Conservation (phyloP, 176 grass and related monocot genomes). For the Avena atlantica region DNA sequence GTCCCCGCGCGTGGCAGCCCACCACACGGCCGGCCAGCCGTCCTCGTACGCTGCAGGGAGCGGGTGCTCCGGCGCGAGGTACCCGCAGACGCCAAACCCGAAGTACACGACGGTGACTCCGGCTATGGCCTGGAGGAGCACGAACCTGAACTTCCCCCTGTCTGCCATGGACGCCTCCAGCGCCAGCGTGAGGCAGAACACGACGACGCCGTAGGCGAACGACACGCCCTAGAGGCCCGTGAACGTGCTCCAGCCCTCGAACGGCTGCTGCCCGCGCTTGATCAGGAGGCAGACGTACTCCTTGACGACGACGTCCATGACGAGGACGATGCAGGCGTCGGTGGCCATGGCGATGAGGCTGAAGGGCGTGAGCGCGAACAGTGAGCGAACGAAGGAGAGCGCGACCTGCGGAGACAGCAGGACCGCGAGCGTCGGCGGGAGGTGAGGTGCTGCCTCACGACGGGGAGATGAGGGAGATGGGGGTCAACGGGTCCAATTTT, state of each 20-base stretch:
- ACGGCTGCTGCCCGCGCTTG: constrained; percentile 14
- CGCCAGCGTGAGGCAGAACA: constrained; percentile 87
- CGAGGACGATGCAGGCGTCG: constrained; percentile 77
- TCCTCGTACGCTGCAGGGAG: too few relatives aligned
- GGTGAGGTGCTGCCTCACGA: too few relatives aligned
- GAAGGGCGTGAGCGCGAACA: constrained; percentile 65
- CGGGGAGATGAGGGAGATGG: too few relatives aligned
- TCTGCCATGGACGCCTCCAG: constrained; percentile 85
- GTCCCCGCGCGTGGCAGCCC: too few relatives aligned
- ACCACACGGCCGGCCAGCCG: too few relatives aligned
- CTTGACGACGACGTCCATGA: constrained; percentile 76
- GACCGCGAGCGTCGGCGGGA: constrained; percentile 39
- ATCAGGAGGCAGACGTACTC: constrained; percentile 63
- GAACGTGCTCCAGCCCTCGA: constrained; percentile 50
- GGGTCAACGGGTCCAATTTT: too few relatives aligned
- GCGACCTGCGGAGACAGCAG: constrained; percentile 65
- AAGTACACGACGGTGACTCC: constrained; percentile 61
- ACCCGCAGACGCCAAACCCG: constrained; percentile 64
- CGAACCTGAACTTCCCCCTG: constrained; percentile 56
- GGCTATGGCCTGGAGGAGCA: constrained; percentile 66
- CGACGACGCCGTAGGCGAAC: constrained; percentile 72
- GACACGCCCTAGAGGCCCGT: constrained; percentile 65
- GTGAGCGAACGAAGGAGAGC: constrained; percentile 73
- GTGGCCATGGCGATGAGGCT: constrained; percentile 59
- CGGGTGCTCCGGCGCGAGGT: too few relatives aligned